Conservation (phyloP, 805 yeast species). For the Helenozyma rhizophorensis region DNA sequence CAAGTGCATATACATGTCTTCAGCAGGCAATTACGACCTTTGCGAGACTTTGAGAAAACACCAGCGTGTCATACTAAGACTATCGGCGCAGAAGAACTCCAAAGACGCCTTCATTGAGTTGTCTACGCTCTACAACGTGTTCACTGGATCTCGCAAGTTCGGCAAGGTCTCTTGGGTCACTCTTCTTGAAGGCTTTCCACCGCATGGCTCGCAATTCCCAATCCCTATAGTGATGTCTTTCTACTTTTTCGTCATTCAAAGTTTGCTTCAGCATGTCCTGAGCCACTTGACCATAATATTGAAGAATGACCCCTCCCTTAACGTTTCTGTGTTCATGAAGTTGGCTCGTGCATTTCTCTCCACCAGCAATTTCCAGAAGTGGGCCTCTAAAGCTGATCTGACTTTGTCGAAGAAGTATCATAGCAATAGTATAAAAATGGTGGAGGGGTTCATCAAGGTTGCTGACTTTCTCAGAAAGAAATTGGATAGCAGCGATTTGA, state of each 20-base stretch:
- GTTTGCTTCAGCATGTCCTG: conserved; percentile 10
- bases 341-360: conserved; percentile 7
- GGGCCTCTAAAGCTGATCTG: conserved; percentile 3
- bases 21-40: not conserved
- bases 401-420: conserved; percentile 6
- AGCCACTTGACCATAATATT: conserved; percentile 6
- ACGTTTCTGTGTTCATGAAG: conserved; percentile 4
- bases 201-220: not conserved
- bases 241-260: conserved; percentile 15
- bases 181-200: conserved; percentile 5
- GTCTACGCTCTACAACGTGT: conserved; percentile 7
- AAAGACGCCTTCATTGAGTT: conserved; percentile 10
- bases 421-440: conserved; percentile 11
- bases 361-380: conserved; percentile 4
- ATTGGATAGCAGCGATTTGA: not conserved
- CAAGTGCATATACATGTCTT: conserved; percentile 6
- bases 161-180: conserved; percentile 1
- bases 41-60: conserved; percentile 8
- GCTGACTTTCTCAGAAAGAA: conserved; percentile 6
- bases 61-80: conserved; percentile 9
- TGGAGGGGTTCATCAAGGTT: conserved; percentile 12
- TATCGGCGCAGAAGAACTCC: conserved; percentile 5
- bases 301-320: not conserved
- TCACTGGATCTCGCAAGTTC: conserved; percentile 4
- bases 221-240: conserved; percentile 6